Evolutionary conservation across 371 early-diverging fungal species (phyloP).

Genomic region (Mortierella sp.): DNA sequence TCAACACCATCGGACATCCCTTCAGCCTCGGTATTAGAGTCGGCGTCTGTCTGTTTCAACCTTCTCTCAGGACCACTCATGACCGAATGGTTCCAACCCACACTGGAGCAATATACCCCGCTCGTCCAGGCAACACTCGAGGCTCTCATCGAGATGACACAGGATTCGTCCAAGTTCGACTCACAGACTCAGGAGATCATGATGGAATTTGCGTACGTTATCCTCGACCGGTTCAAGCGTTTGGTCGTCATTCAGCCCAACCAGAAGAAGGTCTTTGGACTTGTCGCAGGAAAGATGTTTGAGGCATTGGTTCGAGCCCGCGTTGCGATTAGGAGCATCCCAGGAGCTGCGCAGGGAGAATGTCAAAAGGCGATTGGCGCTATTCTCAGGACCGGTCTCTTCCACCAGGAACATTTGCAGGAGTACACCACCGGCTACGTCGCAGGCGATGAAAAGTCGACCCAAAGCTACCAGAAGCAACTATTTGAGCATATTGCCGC

Average conservation of each 20-base stretch:
- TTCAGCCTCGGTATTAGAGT: slow-evolving; percentile 17
- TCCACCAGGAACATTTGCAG: slow-evolving; percentile 54
- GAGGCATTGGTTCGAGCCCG: slow-evolving; percentile 40
- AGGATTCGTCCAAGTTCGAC: slow-evolving; percentile 9
- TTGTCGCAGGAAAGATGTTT: slow-evolving; percentile 48
- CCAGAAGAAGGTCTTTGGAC: slow-evolving; percentile 50
- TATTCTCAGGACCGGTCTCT: slow-evolving; percentile 40
- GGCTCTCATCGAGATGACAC: slow-evolving; percentile 22
- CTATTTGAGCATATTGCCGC: slow-evolving; percentile 47
- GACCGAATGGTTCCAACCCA: slow-evolving; percentile 56
- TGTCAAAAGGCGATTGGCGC: slow-evolving; percentile 38
- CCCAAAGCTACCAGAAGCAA: slow-evolving; percentile 56
- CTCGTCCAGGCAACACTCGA: slow-evolving; percentile 47
- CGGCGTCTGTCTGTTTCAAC: slow-evolving; percentile 28
- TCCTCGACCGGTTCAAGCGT: slow-evolving; percentile 43
- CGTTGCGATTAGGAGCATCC: slow-evolving; percentile 12
- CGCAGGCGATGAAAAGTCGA: slow-evolving; percentile 36
- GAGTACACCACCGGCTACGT: slow-evolving; percentile 48
- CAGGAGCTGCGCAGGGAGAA: background rate
- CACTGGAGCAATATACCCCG: slow-evolving; percentile 56
- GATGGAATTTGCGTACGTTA: slow-evolving; percentile 17
- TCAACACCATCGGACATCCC: background rate
- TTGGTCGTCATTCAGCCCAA: slow-evolving; percentile 48
- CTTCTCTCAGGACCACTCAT: slow-evolving; percentile 32
- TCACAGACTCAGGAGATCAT: slow-evolving; percentile 12